Evolutionary conservation across 805 yeast genomes (phyloP).

Genomic region (Kuraishia piskuri): DNA sequence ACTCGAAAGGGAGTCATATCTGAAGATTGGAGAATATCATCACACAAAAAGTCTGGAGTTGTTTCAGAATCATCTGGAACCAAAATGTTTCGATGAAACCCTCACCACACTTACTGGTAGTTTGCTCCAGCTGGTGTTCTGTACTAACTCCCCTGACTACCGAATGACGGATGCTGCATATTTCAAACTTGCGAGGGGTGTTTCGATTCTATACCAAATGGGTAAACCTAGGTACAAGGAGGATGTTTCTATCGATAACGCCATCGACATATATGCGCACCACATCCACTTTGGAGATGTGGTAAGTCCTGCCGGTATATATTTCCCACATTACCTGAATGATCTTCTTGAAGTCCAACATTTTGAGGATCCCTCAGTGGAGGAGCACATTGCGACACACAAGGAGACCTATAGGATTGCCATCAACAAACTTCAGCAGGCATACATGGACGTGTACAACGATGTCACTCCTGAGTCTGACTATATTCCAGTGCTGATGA

Average conservation of each 20-base stretch:
- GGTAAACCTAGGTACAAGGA: background rate
- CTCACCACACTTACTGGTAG: background rate
- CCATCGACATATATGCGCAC: background rate
- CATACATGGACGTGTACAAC: conserved; percentile 4
- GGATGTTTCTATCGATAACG: background rate
- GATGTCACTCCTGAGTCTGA: conserved; percentile 8
- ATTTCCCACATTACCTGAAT: conserved; percentile 15
- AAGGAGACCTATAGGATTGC: conserved; percentile 2
- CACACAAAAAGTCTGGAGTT: conserved; percentile 12
- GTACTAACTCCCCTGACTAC: conserved; percentile 9
- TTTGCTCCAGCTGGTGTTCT: background rate
- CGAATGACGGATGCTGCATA: conserved; percentile 10
- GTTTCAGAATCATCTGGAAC: conserved; percentile 12
- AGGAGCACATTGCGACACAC: background rate
- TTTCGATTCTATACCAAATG: background rate
- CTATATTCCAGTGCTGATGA: conserved; percentile 7
- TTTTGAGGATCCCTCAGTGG: background rate
- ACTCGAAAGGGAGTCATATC: conserved; percentile 9
- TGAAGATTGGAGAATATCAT: conserved; percentile 14
- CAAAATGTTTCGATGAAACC: conserved; percentile 4
- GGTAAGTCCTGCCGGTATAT: conserved; percentile 9
- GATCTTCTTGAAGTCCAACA: conserved; percentile 10
- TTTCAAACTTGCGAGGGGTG: conserved; percentile 11
- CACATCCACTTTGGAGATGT: conserved; percentile 9
- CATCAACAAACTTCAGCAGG: conserved; percentile 2